phyloP scores from a whole-genome alignment of 352 stramenopile genomes.

The Phytophthora ramorum region DNA sequence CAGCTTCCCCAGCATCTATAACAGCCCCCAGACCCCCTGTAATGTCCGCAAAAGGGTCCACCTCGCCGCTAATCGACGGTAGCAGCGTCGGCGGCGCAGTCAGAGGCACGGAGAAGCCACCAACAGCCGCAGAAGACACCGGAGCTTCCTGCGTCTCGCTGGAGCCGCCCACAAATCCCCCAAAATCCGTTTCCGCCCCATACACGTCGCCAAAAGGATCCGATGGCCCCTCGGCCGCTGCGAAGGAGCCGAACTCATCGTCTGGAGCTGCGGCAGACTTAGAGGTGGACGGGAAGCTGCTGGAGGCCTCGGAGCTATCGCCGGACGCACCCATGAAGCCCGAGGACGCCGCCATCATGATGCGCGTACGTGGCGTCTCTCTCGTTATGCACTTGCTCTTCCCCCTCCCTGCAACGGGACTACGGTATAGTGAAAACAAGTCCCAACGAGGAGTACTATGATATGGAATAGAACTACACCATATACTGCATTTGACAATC shows the following conservation, averaged over 20 bases:
- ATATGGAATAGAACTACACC: neutral
- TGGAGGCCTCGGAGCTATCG: neutral
- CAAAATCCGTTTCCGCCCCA: constrained; percentile 32
- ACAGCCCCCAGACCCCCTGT: constrained; percentile 14
- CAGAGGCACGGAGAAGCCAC: constrained; percentile 40
- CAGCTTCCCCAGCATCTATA: neutral
- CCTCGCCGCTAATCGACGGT: constrained; percentile 38
- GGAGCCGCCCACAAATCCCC: constrained; percentile 12
- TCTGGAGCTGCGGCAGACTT: constrained; percentile 14
- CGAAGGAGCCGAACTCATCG: constrained; percentile 55
- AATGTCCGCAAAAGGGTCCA: constrained; percentile 52
- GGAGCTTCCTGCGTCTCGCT: neutral
- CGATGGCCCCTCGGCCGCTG: constrained; percentile 38
- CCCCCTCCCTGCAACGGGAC: neutral
- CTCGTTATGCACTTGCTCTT: constrained; percentile 14
- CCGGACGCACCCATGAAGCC: constrained; percentile 1
- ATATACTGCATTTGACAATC: neutral
- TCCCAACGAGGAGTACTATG: neutral
- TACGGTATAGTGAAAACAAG: constrained; percentile 21
- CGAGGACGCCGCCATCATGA: constrained; percentile 36
- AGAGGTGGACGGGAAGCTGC: neutral
- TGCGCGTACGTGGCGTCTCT: constrained; percentile 28
- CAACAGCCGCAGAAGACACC: neutral
- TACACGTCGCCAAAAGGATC: constrained; percentile 56
- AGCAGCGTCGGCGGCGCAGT: constrained; percentile 22